A percentile compares a stretch with the other conserved stretches of the same genome.
Conservation (phyloP, 495 filamentous ascomycete genomes). For the Friedmanniomyces endolithicus region DNA sequence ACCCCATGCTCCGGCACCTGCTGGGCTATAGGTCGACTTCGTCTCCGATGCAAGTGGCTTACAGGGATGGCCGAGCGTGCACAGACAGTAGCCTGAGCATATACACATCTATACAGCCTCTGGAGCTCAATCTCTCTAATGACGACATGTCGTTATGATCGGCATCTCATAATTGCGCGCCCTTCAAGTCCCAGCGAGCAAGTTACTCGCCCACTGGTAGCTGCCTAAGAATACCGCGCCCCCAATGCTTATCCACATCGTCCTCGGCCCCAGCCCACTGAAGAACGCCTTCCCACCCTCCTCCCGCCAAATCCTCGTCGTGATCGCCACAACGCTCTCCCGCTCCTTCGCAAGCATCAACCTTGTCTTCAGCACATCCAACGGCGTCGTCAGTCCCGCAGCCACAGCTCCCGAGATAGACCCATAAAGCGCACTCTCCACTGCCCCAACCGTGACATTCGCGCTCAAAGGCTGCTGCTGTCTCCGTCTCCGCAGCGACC, state of each 20-base stretch:
- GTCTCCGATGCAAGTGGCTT: too few relatives aligned
- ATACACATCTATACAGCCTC: neutral
- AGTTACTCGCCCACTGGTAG: constrained; percentile 49
- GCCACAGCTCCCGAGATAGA: constrained; percentile 73
- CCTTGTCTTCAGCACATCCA: constrained; percentile 93
- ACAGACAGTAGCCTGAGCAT: neutral
- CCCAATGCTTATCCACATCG: constrained; percentile 88
- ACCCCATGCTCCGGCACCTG: too few relatives aligned
- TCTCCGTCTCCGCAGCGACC: constrained; percentile 2
- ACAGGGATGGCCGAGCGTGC: too few relatives aligned
- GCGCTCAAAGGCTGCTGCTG: constrained; percentile 4
- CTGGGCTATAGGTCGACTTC: too few relatives aligned
- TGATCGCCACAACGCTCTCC: constrained; percentile 44
- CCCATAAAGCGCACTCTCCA: constrained; percentile 78
- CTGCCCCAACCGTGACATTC: constrained; percentile 52
- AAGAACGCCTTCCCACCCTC: constrained; percentile 70
- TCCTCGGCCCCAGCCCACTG: constrained; percentile 72
- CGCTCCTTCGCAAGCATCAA: constrained; percentile 68
- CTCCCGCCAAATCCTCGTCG: constrained; percentile 54
- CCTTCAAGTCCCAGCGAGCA: constrained; percentile 19
- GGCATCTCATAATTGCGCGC: neutral
- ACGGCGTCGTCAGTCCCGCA: constrained; percentile 77
- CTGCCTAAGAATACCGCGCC: constrained; percentile 92
- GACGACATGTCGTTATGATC: neutral
- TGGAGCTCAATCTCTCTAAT: too few relatives aligned